phyloP scores from a whole-genome alignment of 208 protist genomes.

The Histomonas meleagridis region DNA sequence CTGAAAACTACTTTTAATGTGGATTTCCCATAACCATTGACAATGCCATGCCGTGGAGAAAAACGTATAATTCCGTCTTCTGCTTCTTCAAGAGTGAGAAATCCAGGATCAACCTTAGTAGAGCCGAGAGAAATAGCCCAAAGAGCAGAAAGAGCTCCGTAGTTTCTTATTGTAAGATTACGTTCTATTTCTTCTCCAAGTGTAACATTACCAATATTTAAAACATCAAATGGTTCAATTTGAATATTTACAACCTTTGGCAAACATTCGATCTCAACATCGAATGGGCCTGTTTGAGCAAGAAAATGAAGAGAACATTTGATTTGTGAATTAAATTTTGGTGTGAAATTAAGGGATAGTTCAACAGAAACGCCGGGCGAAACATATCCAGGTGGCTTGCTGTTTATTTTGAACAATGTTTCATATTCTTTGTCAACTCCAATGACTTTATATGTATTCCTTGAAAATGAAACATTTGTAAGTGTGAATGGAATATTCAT shows the following conservation, averaged over 20 bases:
- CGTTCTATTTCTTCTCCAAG: conserved; percentile 16
- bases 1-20: not conserved
- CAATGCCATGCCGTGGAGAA: not conserved
- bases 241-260: conserved; percentile 22
- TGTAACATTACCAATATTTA: not conserved
- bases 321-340: not conserved
- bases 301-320: not conserved
- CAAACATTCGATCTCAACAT: not conserved
- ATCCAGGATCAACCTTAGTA: not conserved
- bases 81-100: not conserved
- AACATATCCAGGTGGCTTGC: not conserved
- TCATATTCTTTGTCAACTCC: conserved; percentile 20
- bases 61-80: not conserved
- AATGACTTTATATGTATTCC: conserved; percentile 4
- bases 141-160: not conserved
- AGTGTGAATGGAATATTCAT: not conserved
- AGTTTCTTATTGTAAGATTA: not conserved
- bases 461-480: not conserved
- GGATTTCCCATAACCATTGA: not conserved
- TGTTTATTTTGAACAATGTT: not conserved
- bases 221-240: conserved; percentile 32
- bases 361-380: not conserved
- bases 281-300: not conserved
- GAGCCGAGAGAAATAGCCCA: not conserved
- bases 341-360: not conserved